Conservation (phyloP, 2,329 filamentous ascomycete species). For the Decorospora gaudefroyi region DNA sequence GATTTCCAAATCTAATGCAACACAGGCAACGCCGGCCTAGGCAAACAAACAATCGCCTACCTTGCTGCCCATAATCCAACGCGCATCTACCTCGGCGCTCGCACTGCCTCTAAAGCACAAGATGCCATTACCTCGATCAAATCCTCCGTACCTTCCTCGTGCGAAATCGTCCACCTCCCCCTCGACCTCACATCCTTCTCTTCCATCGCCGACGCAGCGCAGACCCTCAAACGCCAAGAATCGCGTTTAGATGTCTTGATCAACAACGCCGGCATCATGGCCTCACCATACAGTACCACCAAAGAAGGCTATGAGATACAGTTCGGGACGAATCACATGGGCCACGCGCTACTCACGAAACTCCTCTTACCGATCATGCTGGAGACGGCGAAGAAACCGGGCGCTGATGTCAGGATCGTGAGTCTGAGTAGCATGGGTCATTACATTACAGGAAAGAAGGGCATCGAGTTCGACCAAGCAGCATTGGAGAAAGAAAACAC, state of each 20-base stretch:
- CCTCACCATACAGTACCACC: constrained; percentile 46
- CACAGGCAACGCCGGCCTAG: constrained; percentile 54
- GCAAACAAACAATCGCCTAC: constrained; percentile 52
- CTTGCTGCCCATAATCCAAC: constrained; percentile 52
- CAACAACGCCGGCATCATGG: constrained; percentile 55
- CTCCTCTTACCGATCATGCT: constrained; percentile 52
- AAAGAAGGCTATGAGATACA: constrained; percentile 57
- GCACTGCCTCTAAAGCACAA: constrained; percentile 50
- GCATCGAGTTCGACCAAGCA: constrained; percentile 46
- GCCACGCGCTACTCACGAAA: constrained; percentile 56
- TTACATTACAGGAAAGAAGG: constrained; percentile 24
- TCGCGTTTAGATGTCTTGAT: constrained; percentile 54
- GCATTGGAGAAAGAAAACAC: constrained; percentile 39
- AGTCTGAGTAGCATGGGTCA: constrained; percentile 47
- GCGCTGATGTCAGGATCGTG: constrained; percentile 54
- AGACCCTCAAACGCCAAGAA: constrained; percentile 42
- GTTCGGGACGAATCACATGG: constrained; percentile 58
- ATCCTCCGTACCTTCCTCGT: constrained; percentile 39
- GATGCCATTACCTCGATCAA: constrained; percentile 50
- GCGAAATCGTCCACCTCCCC: constrained; percentile 46
- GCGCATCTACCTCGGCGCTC: constrained; percentile 55
- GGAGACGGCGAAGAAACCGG: constrained; percentile 46
- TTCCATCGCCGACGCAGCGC: constrained; percentile 47
- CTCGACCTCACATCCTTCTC: constrained; percentile 52
- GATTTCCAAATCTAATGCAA: constrained; percentile 6